Percentiles rank a stretch among this genome's conserved stretches.
These are phyloP conservation scores for Annulohypoxylon maeteangense DNA, from an alignment of 495 filamentous ascomycete species.

Conservation along the genomic window DNA sequence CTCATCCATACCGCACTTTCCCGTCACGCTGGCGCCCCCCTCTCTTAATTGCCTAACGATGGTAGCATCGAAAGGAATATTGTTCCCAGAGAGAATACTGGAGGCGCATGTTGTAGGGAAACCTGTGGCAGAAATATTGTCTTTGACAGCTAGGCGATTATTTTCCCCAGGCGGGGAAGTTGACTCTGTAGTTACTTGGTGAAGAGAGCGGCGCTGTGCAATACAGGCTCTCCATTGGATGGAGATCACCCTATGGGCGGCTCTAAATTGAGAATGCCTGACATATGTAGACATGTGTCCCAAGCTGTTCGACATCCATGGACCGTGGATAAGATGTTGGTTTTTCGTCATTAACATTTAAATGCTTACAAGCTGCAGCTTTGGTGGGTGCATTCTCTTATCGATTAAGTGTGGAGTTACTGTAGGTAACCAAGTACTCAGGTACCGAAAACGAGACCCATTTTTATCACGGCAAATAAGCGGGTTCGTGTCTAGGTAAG, in stretches of 20 bases:
- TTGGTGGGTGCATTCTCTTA: conserved; percentile 17
- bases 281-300: conserved; percentile 50
- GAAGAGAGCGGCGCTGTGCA: conserved; percentile 25
- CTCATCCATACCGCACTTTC: conserved; percentile 95
- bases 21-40: conserved; percentile 72
- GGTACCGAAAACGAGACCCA: not conserved
- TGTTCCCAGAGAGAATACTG: conserved; percentile 72
- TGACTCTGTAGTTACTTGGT: conserved; percentile 12
- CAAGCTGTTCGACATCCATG: conserved; percentile 13
- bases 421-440: not conserved
- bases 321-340: not conserved
- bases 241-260: conserved; percentile 43
- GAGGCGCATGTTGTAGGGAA: conserved; percentile 85
- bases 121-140: conserved; percentile 78
- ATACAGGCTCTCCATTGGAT: conserved; percentile 28
- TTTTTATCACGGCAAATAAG: not conserved
- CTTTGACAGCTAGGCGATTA: conserved; percentile 76
- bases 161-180: conserved; percentile 1
- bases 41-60: conserved; percentile 73
- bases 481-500: not conserved
- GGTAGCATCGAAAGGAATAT: conserved; percentile 84
- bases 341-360: not conserved
- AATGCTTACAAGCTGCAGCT: not conserved
- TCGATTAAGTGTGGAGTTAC: conserved; percentile 16
- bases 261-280: conserved; percentile 42